Percentiles rank a stretch among this genome's conserved stretches.
Evolutionary conservation across 164 flowering plant genomes (phyloP).

Genomic region (Aristolochia californica): DNA sequence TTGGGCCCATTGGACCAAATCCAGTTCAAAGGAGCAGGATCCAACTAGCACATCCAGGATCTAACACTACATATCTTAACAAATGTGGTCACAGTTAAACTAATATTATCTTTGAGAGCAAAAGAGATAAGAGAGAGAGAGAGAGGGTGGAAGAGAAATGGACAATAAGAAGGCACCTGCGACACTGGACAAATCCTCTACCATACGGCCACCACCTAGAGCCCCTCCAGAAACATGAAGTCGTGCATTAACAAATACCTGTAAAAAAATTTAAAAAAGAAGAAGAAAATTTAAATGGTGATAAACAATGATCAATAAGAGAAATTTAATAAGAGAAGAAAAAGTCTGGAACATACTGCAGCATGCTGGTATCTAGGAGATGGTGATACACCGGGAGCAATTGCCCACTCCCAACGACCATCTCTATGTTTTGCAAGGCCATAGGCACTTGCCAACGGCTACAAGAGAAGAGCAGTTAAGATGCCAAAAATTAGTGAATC

Average conservation of each 20-base stretch:
- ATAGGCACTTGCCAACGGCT: conserved; percentile 98
- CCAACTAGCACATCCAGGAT: no score
- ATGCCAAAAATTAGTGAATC: no score
- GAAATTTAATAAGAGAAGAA: conserved; percentile 1
- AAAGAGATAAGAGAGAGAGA: background rate
- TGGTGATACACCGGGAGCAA: conserved; percentile 99
- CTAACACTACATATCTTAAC: no score
- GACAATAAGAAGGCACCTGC: conserved; percentile 48
- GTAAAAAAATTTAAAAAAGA: conserved; percentile 4
- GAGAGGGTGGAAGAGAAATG: background rate
- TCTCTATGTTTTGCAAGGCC: conserved; percentile 99
- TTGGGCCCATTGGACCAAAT: no score
- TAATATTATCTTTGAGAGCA: background rate
- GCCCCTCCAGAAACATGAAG: conserved; percentile 99
- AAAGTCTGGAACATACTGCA: conserved; percentile 48
- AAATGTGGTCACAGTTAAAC: no score
- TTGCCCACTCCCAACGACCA: conserved; percentile 99
- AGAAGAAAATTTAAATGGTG: background rate
- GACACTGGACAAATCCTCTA: conserved; percentile 95
- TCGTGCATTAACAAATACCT: conserved; percentile 99
- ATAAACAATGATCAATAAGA: background rate
- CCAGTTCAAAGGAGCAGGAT: no score
- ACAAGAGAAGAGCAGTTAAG: conserved; percentile 8
- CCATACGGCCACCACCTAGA: conserved; percentile 99
- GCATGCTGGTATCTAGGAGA: conserved; percentile 99